Percentiles rank a stretch among this genome's conserved stretches.
These are phyloP conservation scores for Castanopsis chinensis DNA, from an alignment of 306 rosid species.

Conservation along the genomic window DNA sequence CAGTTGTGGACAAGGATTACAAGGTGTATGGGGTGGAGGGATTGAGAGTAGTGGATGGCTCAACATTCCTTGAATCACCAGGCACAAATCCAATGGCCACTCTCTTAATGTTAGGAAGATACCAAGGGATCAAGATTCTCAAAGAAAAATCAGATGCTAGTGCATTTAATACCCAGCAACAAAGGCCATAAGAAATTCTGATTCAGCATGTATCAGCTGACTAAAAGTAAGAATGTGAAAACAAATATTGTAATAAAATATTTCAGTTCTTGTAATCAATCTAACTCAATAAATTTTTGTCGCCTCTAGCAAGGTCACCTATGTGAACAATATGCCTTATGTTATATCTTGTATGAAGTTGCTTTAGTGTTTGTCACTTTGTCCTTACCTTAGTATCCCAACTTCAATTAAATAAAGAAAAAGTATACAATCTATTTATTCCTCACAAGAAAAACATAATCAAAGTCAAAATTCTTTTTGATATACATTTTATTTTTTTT, in stretches of 20 bases:
- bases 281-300: background rate
- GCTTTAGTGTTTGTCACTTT: no score
- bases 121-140: conserved; percentile 66
- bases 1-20: conserved; percentile 54
- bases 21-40: conserved; percentile 55
- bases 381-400: no score
- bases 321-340: background rate
- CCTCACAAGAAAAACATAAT: background rate
- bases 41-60: conserved; percentile 60
- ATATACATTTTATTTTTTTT: conserved; percentile 32
- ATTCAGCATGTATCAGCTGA: background rate
- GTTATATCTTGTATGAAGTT: background rate
- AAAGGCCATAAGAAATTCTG: background rate
- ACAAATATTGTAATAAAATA: background rate
- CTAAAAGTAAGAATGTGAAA: background rate
- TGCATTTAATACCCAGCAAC: background rate
- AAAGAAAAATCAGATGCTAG: conserved; percentile 24
- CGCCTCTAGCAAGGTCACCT: background rate
- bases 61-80: conserved; percentile 65
- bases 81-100: conserved; percentile 84
- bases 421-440: background rate
- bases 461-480: background rate
- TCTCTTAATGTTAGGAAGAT: conserved; percentile 71
- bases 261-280: background rate
- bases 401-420: no score